A percentile compares a stretch with the other conserved stretches of the same genome.
These are phyloP conservation scores for Nakazawaea ishiwadae DNA, from an alignment of 805 yeast species.

Conservation along the genomic window DNA sequence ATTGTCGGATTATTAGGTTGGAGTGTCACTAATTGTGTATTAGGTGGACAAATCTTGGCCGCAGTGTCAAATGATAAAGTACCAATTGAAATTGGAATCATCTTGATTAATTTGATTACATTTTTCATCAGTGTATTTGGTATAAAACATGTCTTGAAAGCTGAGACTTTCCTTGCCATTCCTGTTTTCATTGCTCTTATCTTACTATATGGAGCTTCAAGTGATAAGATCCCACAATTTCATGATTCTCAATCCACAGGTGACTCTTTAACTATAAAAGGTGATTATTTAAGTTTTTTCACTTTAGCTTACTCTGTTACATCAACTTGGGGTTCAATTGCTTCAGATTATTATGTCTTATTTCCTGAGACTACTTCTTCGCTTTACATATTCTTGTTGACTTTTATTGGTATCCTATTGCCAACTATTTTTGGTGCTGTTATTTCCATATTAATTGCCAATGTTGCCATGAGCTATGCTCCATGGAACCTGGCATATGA, in stretches of 20 bases:
- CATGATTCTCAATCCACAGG: slow-evolving; percentile 31
- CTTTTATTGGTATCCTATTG: slow-evolving; percentile 59
- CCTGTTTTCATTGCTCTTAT: slow-evolving; percentile 68
- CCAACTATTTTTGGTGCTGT: slow-evolving; percentile 78
- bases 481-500: slow-evolving; percentile 58
- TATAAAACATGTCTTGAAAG: slow-evolving; percentile 61
- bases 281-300: slow-evolving; percentile 71
- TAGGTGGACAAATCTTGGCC: slow-evolving; percentile 79
- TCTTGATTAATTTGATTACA: slow-evolving; percentile 61
- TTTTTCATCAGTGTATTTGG: slow-evolving; percentile 74
- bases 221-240: slow-evolving; percentile 30
- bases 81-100: slow-evolving; percentile 70
- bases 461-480: slow-evolving; percentile 52
- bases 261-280: slow-evolving; percentile 40
- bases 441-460: slow-evolving; percentile 65
- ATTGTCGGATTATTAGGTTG: slow-evolving; percentile 83
- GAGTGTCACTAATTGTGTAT: slow-evolving; percentile 87
- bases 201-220: slow-evolving; percentile 58
- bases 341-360: slow-evolving; percentile 78
- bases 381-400: slow-evolving; percentile 47
- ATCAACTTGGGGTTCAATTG: slow-evolving; percentile 85
- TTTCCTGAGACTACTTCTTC: slow-evolving; percentile 71
- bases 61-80: slow-evolving; percentile 61
- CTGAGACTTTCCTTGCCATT: slow-evolving; percentile 62
- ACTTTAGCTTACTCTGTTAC: slow-evolving; percentile 73